Percentiles rank a stretch among this genome's conserved stretches.
These are phyloP conservation scores for Ophiostoma ips DNA, from an alignment of 2,329 filamentous ascomycete species.

Conservation along the genomic window DNA sequence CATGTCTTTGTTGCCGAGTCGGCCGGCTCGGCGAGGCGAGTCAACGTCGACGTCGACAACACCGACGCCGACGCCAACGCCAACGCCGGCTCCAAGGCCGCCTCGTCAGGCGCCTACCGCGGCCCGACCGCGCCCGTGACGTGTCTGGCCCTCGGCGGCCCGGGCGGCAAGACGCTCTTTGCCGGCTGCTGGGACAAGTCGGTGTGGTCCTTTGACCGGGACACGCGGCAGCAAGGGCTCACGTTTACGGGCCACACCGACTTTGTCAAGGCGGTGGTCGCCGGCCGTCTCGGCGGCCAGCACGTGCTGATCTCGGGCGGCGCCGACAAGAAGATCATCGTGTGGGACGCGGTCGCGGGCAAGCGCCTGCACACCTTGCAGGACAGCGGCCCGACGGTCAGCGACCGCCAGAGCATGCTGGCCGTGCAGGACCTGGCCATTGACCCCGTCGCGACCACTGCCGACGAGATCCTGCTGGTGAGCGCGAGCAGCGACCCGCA, in stretches of 20 bases:
- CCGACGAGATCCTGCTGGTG: slow-evolving; percentile 45
- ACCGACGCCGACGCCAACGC: slow-evolving; percentile 53
- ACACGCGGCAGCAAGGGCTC: slow-evolving; percentile 37
- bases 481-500: slow-evolving; percentile 70
- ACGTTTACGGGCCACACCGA: slow-evolving; percentile 69
- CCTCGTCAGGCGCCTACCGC: slow-evolving; percentile 37
- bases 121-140: slow-evolving; percentile 72
- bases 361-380: slow-evolving; percentile 61
- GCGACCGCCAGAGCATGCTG: slow-evolving; percentile 44
- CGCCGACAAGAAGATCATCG: slow-evolving; percentile 65
- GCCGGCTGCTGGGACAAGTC: slow-evolving; percentile 92
- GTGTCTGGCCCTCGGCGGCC: slow-evolving; percentile 53
- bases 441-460: slow-evolving; percentile 48
- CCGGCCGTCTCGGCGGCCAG: slow-evolving; percentile 43
- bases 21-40: slow-evolving; percentile 60
- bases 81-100: slow-evolving; percentile 20
- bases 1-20: slow-evolving; percentile 74
- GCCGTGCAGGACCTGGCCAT: slow-evolving; percentile 68
- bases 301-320: slow-evolving; percentile 59
- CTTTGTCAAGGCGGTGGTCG: slow-evolving; percentile 75
- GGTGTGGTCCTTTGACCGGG: slow-evolving; percentile 71
- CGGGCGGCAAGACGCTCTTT: slow-evolving; percentile 48
- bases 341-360: slow-evolving; percentile 65
- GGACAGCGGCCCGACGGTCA: slow-evolving; percentile 31
- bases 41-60: slow-evolving; percentile 53